phyloP scores from a whole-genome alignment of 2,329 filamentous ascomycete genomes.

The Claviceps humidiphila region DNA sequence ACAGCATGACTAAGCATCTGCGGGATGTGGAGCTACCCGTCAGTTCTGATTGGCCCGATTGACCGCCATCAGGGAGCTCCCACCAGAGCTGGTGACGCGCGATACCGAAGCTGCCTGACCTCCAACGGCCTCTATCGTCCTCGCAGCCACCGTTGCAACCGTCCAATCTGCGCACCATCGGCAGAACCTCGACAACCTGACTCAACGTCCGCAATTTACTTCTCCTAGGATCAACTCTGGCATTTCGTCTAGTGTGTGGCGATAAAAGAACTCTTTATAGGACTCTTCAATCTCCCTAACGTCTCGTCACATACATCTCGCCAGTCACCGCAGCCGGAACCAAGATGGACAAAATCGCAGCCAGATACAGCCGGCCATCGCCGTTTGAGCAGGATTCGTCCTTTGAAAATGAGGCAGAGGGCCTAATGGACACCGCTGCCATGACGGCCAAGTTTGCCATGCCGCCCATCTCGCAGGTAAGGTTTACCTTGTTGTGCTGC shows the following conservation, averaged over 20 bases:
- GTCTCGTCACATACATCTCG: not conserved
- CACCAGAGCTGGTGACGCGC: slow-evolving; percentile 23
- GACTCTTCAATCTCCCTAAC: not conserved
- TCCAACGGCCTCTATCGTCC: not conserved
- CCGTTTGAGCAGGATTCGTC: slow-evolving; percentile 59
- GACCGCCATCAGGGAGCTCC: not conserved
- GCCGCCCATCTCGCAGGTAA: slow-evolving; percentile 78
- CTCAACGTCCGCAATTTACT: too few relatives aligned
- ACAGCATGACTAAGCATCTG: not conserved
- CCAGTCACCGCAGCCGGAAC: not conserved
- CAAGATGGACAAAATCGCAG: slow-evolving; percentile 82
- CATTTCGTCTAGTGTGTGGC: too few relatives aligned
- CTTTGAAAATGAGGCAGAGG: slow-evolving; percentile 57
- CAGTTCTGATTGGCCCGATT: not conserved
- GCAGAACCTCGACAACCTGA: too few relatives aligned
- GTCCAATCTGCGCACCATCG: too few relatives aligned
- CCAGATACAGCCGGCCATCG: slow-evolving; percentile 69
- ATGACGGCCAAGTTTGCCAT: slow-evolving; percentile 90
- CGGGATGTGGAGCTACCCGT: not conserved
- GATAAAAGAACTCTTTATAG: too few relatives aligned
- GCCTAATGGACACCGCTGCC: slow-evolving; percentile 58
- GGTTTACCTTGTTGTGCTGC: not conserved
- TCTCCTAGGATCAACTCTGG: too few relatives aligned
- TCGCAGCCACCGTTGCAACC: too few relatives aligned
- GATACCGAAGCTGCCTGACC: slow-evolving; percentile 31